phyloP scores from a whole-genome alignment of 306 rosid species.

The Quercus glauca region DNA sequence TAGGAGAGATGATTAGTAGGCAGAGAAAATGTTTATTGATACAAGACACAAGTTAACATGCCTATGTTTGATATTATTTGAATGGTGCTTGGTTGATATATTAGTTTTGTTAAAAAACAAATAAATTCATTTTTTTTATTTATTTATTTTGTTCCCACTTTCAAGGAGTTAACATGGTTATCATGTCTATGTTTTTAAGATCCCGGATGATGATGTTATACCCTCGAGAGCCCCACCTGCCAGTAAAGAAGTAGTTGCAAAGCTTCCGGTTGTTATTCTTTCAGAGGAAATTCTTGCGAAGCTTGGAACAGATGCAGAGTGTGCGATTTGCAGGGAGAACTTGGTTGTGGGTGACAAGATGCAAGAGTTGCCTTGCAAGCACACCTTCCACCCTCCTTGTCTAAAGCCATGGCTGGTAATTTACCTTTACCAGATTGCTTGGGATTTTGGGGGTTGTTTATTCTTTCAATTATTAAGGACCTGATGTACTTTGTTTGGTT shows the following conservation, averaged over 20 bases:
- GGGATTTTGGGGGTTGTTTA: neutral
- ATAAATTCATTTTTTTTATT: no score
- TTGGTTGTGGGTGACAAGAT: slow-evolving; percentile 70
- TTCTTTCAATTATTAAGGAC: neutral
- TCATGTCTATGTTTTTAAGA: slow-evolving; percentile 25
- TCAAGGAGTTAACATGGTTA: neutral
- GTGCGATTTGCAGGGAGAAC: slow-evolving; percentile 89
- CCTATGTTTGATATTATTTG: neutral
- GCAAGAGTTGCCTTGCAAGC: slow-evolving; percentile 99
- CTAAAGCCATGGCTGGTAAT: slow-evolving; percentile 97
- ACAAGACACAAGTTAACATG: neutral
- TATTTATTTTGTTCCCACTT: slow-evolving; percentile 9
- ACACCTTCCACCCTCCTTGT: slow-evolving; percentile 92
- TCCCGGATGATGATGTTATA: slow-evolving; percentile 43
- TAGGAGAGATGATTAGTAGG: no score
- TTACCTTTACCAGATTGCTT: neutral
- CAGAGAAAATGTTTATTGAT: no score
- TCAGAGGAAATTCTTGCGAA: slow-evolving; percentile 63
- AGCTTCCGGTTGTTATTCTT: slow-evolving; percentile 71
- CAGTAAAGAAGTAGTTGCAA: slow-evolving; percentile 87
- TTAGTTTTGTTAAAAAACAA: neutral
- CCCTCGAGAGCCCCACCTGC: slow-evolving; percentile 89
- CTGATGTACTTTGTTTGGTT: neutral
- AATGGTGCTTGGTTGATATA: neutral
- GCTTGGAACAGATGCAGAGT: slow-evolving; percentile 73